A percentile compares a stretch with the other conserved stretches of the same genome.
Conservation (phyloP, 2,329 filamentous ascomycete genomes). For the Gliomastix tumulicola region DNA sequence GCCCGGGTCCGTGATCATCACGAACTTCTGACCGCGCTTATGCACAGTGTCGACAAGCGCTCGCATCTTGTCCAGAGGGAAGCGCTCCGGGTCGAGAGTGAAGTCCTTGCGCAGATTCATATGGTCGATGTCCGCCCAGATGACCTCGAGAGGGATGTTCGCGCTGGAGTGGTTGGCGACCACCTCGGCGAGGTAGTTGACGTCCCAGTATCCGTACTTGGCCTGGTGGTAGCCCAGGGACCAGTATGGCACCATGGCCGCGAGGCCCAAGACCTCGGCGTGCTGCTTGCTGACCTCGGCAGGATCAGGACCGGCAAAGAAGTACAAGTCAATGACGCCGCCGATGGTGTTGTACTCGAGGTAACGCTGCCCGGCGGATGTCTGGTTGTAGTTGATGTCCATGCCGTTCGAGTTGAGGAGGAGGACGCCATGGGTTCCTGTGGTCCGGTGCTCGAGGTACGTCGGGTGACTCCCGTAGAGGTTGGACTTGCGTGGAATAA, state of each 20-base stretch:
- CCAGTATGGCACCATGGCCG: constrained; percentile 60
- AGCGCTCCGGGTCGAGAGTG: constrained; percentile 57
- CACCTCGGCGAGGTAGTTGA: constrained; percentile 59
- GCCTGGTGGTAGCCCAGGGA: constrained; percentile 56
- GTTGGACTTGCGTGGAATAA: constrained; percentile 53
- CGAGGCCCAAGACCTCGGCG: constrained; percentile 45
- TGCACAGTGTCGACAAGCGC: constrained; percentile 63
- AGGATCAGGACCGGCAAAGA: constrained; percentile 52
- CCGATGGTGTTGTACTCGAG: constrained; percentile 76
- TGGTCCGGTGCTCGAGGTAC: constrained; percentile 64
- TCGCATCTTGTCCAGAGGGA: constrained; percentile 54
- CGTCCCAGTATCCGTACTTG: constrained; percentile 57
- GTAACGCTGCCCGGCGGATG: constrained; percentile 42
- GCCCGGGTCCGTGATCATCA: constrained; percentile 73
- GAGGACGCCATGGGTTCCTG: constrained; percentile 58
- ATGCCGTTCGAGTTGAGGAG: constrained; percentile 69
- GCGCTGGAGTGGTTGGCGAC: constrained; percentile 61
- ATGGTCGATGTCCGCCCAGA: constrained; percentile 36
- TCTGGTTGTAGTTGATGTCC: constrained; percentile 68
- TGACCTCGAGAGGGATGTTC: constrained; percentile 54
- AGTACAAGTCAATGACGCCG: constrained; percentile 68
- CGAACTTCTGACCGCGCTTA: constrained; percentile 58
- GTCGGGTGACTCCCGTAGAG: constrained; percentile 68
- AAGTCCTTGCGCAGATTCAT: constrained; percentile 36
- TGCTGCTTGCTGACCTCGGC: constrained; percentile 54